Evolutionary conservation across 495 filamentous ascomycete genomes (phyloP).

Genomic region (Tuber melanosporum): DNA sequence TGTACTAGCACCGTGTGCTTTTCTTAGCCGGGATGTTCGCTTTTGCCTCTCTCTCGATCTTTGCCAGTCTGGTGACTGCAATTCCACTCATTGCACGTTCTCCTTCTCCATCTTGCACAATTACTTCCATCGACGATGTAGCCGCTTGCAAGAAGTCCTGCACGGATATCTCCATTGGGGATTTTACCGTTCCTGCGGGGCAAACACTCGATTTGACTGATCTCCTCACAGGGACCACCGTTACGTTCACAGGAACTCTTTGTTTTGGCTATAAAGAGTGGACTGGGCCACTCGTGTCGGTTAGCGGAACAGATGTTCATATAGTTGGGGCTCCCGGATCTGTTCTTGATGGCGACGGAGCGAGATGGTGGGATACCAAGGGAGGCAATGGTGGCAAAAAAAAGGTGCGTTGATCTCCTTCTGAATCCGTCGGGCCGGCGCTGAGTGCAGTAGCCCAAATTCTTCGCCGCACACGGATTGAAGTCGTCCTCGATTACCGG

Average conservation of each 20-base stretch:
- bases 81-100: background rate
- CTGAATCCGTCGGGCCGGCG: background rate
- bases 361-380: conserved; percentile 51
- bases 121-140: conserved; percentile 43
- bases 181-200: conserved; percentile 48
- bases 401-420: conserved; percentile 41
- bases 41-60: background rate
- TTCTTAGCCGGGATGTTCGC: background rate
- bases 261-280: conserved; percentile 51
- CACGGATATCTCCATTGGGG: conserved; percentile 46
- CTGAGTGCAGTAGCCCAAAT: conserved; percentile 45
- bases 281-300: conserved; percentile 49
- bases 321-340: conserved; percentile 47
- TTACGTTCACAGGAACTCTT: conserved; percentile 51
- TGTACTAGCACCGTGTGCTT: background rate
- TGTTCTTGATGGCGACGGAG: conserved; percentile 48
- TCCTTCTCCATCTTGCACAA: conserved; percentile 44
- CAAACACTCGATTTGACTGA: conserved; percentile 48
- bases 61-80: background rate
- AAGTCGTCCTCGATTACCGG: conserved; percentile 44
- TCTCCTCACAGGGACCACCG: conserved; percentile 46
- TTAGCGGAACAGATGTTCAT: conserved; percentile 48
- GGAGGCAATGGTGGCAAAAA: conserved; percentile 51
- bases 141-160: conserved; percentile 46
- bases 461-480: conserved; percentile 50